Base-by-base conservation (phyloP, 78 protist species). In the Dictyostelium brefeldianum region DNA sequence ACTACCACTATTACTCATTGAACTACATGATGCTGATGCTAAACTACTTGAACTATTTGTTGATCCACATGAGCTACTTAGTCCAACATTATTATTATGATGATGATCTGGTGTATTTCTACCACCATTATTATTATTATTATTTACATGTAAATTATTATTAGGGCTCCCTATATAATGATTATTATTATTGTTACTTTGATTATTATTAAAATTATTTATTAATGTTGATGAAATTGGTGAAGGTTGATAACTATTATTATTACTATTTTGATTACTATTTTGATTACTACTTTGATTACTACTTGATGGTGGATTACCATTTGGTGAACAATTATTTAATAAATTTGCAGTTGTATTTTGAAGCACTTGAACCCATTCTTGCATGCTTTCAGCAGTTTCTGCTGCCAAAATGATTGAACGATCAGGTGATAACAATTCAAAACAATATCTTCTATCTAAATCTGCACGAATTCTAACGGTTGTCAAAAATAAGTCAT, bases 341-440 rank as follows among this genome's bases (percentile, higher is more conserved):
- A 91, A 56, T 36, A 81, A 27, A 65, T 80, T 91, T 31, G 95
- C 95, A 65, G 83, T 91, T 4, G 95, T 43, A 57, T 91, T 91
- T 78, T 91, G 95, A 36, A 91, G n/a, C 1, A 79, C 89, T n/a
- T 82, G 89, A 3, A 91, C 53, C 95, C 95, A 91, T 54, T 91
- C 95, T 56, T 64, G 84, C 95, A 91, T 80, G 77, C 84, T 81
- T 69, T 91, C 95, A 11, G 71, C 29, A 11, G 78, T 75, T 22
- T 91, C 95, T 2, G 95, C 95, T 22, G 75, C 83, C 5, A 91
- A 78, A 5, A 91, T 54, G 17, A 91, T 47, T 15, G 91, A 91
- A 29, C 90, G 71, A 56, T 91, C 95, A 0, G 95, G 95, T 67
- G 95, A 91, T 11, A 91, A 31, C 22, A 91, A 46, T 73, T 91